These are phyloP conservation scores for Verticillium klebahnii DNA, from an alignment of 2,329 filamentous ascomycete genomes.

Conservation along the genomic window DNA sequence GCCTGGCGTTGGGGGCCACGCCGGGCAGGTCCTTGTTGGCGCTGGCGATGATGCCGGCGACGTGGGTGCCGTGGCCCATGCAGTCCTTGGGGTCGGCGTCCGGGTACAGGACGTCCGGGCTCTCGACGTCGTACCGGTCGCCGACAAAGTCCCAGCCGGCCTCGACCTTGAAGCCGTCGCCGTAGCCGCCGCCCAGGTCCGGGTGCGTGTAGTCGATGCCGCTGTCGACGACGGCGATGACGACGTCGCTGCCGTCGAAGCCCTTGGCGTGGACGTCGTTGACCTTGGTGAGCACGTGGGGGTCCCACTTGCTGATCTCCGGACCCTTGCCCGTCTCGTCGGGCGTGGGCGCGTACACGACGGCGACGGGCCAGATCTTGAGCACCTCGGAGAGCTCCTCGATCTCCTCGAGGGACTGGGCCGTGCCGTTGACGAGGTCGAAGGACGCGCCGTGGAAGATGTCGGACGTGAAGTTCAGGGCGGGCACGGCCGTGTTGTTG, in stretches of 20 bases:
- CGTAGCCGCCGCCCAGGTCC: conserved; percentile 41
- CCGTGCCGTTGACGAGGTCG: not conserved
- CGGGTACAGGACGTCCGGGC: conserved; percentile 4
- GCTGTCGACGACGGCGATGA: conserved; percentile 1
- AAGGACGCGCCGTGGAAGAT: conserved; percentile 3
- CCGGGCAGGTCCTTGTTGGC: conserved; percentile 25
- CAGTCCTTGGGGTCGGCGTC: conserved; percentile 15
- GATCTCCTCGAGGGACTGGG: not conserved
- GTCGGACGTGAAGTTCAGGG: not conserved
- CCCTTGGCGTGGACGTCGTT: not conserved
- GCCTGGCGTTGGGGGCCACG: conserved; percentile 31
- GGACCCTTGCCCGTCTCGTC: not conserved
- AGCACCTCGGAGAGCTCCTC: not conserved
- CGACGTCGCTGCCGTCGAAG: not conserved
- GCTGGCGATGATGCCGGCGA: conserved; percentile 7
- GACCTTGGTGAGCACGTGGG: conserved; percentile 1
- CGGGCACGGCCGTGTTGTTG: not conserved
- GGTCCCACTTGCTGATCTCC: not conserved
- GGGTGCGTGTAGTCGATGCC: conserved; percentile 37
- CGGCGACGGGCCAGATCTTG: not conserved
- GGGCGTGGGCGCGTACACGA: not conserved
- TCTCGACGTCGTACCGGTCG: conserved; percentile 14
- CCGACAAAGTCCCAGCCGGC: conserved; percentile 17
- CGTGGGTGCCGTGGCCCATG: conserved; percentile 16
- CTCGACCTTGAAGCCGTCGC: conserved; percentile 28